phyloP scores from a whole-genome alignment of 768 basidiomycete genomes.

The Boletus eberwhitei region DNA sequence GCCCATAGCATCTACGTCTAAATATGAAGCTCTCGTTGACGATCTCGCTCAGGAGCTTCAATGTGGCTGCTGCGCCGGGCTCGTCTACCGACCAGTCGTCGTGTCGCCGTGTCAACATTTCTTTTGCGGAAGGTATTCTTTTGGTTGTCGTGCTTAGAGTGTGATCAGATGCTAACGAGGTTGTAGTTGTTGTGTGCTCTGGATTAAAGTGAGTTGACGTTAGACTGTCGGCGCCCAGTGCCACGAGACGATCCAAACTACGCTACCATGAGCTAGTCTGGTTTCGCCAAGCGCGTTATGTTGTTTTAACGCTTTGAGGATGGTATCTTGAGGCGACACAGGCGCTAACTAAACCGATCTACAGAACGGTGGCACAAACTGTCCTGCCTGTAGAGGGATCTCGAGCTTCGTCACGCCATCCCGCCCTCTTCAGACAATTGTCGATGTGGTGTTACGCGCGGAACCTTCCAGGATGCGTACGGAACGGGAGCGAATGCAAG shows the following conservation, averaged over 20 bases:
- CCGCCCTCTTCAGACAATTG: conserved; percentile 65
- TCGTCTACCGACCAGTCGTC: conserved; percentile 79
- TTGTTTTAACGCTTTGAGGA: background rate
- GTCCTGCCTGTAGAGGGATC: conserved; percentile 74
- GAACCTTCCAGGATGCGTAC: conserved; percentile 67
- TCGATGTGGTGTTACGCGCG: conserved; percentile 68
- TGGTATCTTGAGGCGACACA: background rate
- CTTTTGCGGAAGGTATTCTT: conserved; percentile 79
- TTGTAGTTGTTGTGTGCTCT: conserved; percentile 71
- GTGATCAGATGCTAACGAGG: conserved; percentile 41
- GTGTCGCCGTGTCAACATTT: conserved; percentile 87
- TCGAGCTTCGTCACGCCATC: conserved; percentile 70
- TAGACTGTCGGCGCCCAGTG: background rate
- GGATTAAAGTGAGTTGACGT: conserved; percentile 69
- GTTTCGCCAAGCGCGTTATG: background rate
- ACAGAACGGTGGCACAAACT: conserved; percentile 82
- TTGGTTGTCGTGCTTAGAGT: background rate
- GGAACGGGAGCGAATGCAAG: conserved; percentile 71
- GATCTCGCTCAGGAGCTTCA: conserved; percentile 73
- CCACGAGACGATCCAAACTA: background rate
- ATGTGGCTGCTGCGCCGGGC: conserved; percentile 81
- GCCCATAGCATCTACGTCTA: conserved; percentile 18
- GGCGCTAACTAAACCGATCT: conserved; percentile 13
- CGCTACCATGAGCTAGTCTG: background rate
- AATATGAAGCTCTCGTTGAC: conserved; percentile 43